phyloP scores from a whole-genome alignment of 1,139 yeast species.

The Yamadazyma diospyri region DNA sequence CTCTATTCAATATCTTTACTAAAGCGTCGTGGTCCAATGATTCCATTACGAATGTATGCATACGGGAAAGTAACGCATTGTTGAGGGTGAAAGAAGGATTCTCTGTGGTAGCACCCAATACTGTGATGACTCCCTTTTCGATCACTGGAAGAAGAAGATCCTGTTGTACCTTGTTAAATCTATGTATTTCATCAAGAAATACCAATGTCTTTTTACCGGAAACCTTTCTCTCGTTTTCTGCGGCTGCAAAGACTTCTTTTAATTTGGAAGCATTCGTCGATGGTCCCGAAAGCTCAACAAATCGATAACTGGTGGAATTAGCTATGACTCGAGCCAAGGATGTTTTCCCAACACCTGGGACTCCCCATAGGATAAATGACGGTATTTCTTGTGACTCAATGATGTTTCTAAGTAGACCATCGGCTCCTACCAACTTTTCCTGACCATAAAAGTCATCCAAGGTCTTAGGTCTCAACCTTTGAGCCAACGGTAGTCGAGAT shows the following conservation, averaged over 20 bases:
- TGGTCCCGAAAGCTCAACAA: conserved; percentile 87
- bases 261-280: conserved; percentile 69
- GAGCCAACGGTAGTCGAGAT: conserved; percentile 73
- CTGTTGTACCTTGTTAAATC: conserved; percentile 88
- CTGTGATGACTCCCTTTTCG: conserved; percentile 61
- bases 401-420: conserved; percentile 70
- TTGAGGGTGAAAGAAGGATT: conserved; percentile 91
- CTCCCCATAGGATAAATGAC: conserved; percentile 92
- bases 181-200: conserved; percentile 89
- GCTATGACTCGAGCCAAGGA: conserved; percentile 65
- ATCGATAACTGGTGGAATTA: conserved; percentile 47
- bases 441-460: conserved; percentile 86
- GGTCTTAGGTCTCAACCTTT: conserved; percentile 71
- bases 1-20: conserved; percentile 56
- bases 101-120: conserved; percentile 95
- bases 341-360: conserved; percentile 95
- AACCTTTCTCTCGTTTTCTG: conserved; percentile 62
- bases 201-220: conserved; percentile 72
- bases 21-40: conserved; percentile 57
- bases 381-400: conserved; percentile 65
- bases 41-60: conserved; percentile 80
- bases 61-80: conserved; percentile 82
- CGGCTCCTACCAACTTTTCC: conserved; percentile 68
- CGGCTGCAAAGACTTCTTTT: conserved; percentile 68
- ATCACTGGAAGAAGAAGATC: conserved; percentile 76